Evolutionary conservation across 768 basidiomycete species (phyloP).

Genomic region (Collybiopsis confluens): DNA sequence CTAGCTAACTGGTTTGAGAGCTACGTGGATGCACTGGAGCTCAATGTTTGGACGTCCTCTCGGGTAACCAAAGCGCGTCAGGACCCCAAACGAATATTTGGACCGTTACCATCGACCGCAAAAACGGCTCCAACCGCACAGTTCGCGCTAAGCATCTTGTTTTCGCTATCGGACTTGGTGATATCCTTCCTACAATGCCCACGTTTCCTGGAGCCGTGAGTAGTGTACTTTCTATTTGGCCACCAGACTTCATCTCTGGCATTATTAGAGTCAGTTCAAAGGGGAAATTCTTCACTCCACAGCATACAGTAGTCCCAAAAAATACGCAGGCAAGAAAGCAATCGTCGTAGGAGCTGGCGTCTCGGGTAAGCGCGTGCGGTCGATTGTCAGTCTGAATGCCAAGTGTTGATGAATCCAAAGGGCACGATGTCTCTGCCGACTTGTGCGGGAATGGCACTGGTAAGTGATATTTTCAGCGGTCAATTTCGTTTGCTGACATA

Average conservation of each 20-base stretch:
- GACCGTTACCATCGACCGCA: slow-evolving; percentile 35
- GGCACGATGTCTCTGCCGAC: slow-evolving; percentile 42
- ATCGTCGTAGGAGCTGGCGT: slow-evolving; percentile 63
- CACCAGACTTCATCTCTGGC: no score
- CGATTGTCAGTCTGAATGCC: no score
- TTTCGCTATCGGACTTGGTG: slow-evolving; percentile 51
- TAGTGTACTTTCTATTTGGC: background rate
- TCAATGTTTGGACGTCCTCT: slow-evolving; percentile 60
- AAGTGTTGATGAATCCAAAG: slow-evolving; percentile 15
- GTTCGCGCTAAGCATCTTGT: slow-evolving; percentile 45
- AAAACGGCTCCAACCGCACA: slow-evolving; percentile 17
- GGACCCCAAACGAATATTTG: slow-evolving; percentile 36
- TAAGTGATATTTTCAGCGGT: slow-evolving; percentile 8
- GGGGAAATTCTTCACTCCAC: slow-evolving; percentile 52
- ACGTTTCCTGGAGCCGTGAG: slow-evolving; percentile 35
- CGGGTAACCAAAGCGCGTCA: slow-evolving; percentile 32
- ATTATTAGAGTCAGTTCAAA: background rate
- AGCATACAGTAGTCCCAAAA: slow-evolving; percentile 41
- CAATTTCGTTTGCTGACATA: background rate
- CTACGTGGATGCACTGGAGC: slow-evolving; percentile 54
- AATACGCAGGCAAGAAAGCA: slow-evolving; percentile 57
- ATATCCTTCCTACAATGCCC: slow-evolving; percentile 43
- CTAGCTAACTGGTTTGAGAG: slow-evolving; percentile 68
- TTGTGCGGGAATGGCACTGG: slow-evolving; percentile 32
- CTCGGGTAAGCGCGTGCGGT: slow-evolving; percentile 36